phyloP scores from a whole-genome alignment of 2,329 filamentous ascomycete genomes.

The Leptographium wingfieldii region DNA sequence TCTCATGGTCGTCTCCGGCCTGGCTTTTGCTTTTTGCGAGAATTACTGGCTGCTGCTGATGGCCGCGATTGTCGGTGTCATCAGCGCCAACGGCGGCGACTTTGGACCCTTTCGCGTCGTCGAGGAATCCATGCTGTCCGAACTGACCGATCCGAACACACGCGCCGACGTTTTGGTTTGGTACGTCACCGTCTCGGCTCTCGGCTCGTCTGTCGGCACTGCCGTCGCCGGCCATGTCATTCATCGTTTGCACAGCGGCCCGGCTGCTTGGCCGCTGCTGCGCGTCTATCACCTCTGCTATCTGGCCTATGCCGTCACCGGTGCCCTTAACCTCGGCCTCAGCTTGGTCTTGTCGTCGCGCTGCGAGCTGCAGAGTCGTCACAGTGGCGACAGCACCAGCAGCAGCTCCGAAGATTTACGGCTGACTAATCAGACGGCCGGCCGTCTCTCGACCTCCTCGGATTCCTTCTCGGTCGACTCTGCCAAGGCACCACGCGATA shows the following conservation, averaged over 20 bases:
- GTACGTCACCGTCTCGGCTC: conserved; percentile 47
- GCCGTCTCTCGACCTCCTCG: not conserved
- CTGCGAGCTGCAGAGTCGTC: conserved; percentile 32
- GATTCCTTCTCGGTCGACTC: not conserved
- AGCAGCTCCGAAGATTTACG: conserved; percentile 4
- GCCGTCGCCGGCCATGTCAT: conserved; percentile 39
- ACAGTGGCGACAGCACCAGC: conserved; percentile 5
- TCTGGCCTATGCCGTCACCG: conserved; percentile 45
- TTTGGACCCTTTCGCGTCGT: conserved; percentile 56
- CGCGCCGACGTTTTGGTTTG: conserved; percentile 53
- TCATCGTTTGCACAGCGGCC: conserved; percentile 27
- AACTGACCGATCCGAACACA: conserved; percentile 41
- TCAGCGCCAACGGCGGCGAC: conserved; percentile 50
- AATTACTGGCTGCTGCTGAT: conserved; percentile 47
- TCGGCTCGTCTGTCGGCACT: conserved; percentile 41
- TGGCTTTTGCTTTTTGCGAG: conserved; percentile 38
- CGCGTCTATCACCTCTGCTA: conserved; percentile 45
- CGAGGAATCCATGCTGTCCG: conserved; percentile 51
- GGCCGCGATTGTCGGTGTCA: conserved; percentile 47
- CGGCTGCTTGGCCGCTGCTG: conserved; percentile 34
- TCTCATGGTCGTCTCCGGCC: conserved; percentile 44
- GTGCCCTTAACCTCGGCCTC: conserved; percentile 34
- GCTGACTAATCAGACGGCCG: not conserved
- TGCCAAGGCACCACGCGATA: not conserved
- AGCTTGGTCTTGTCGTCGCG: conserved; percentile 32